Base-by-base conservation (phyloP, 73 alveolate species). In the Paramecium caudatum region DNA sequence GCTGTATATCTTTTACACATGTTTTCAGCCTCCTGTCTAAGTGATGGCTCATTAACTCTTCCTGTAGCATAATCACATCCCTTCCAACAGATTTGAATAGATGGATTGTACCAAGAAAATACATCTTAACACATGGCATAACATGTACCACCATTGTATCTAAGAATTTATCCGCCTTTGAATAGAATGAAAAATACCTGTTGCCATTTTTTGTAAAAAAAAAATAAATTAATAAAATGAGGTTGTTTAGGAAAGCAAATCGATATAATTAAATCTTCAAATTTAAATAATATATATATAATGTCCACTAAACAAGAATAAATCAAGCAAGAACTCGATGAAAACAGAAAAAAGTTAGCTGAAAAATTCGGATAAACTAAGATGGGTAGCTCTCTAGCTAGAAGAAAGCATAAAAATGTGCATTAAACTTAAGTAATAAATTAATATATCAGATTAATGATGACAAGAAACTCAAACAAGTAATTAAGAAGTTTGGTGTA, bases 51-150 rank as follows among this genome's bases (percentile, higher is more conserved):
- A 32, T 90, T 65, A 83, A 88, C 93, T 93, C 99, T 91, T 5
- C 99, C 99, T 49, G 90, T 70, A 10, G 95, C 95, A 80, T 85
- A 93, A 84, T 96, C 99, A 74, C 99, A 96, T 21, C 99, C 99
- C 69, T 95, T 96, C 90, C 94, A 90, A 93, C 99, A 96, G 91
- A 62, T 45, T 63, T 61, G 27, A 46, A 86, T 86, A 6, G 93
- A 86, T 32, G 93, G 93, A 47, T 86, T 86, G 61, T 78, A 86
- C 90, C 82, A 86, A 50, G 93, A 86, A 78, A 86, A 86, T 86
- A 86, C 63, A 47, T 86, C 93, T 43, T 86, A 62, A 61, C 93
- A 86, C 84, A 62, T 41, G 6, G 93, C 90, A 23, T 86, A 86
- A 90, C 93, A 86, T 21, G 84, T 70, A 86, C 93, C 93, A 63